phyloP scores from a whole-genome alignment of 2,329 filamentous ascomycete species.

The Paracoccidioides lutzii region DNA sequence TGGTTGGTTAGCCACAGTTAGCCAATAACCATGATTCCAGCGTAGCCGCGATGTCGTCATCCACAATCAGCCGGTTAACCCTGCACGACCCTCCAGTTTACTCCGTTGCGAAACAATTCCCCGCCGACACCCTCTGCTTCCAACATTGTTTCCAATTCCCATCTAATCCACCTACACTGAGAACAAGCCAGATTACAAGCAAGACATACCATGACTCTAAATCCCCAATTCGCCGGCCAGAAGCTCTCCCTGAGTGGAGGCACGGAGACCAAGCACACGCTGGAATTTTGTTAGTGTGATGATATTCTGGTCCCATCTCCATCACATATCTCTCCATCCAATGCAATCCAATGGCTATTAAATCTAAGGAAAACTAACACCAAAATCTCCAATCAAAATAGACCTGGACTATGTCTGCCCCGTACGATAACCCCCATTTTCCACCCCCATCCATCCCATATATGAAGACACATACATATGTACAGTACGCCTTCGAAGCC shows the following conservation, averaged over 20 bases:
- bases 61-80: too few species aligned
- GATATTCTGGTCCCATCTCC: neutral
- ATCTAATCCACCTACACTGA: too few species aligned
- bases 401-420: constrained; percentile 88
- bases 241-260: constrained; percentile 15
- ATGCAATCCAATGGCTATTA: neutral
- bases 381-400: constrained; percentile 14
- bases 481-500: constrained; percentile 35
- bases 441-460: neutral
- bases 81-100: too few species aligned
- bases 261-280: constrained; percentile 21
- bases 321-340: neutral
- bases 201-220: constrained; percentile 39
- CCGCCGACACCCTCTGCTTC: too few species aligned
- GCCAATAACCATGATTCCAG: too few species aligned
- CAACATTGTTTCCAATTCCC: too few species aligned
- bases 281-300: constrained; percentile 26
- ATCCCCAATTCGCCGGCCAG: constrained; percentile 47
- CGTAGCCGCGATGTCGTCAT: too few species aligned
- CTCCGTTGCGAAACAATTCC: too few species aligned
- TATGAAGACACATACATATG: neutral
- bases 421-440: constrained; percentile 19
- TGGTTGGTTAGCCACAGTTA: too few species aligned
- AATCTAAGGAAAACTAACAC: too few species aligned
- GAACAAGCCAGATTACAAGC: neutral